Evolutionary conservation across 2,329 filamentous ascomycete species (phyloP), one percentile per base, ranked within the genome.

Genomic region (Beauveria asiatica): DNA sequence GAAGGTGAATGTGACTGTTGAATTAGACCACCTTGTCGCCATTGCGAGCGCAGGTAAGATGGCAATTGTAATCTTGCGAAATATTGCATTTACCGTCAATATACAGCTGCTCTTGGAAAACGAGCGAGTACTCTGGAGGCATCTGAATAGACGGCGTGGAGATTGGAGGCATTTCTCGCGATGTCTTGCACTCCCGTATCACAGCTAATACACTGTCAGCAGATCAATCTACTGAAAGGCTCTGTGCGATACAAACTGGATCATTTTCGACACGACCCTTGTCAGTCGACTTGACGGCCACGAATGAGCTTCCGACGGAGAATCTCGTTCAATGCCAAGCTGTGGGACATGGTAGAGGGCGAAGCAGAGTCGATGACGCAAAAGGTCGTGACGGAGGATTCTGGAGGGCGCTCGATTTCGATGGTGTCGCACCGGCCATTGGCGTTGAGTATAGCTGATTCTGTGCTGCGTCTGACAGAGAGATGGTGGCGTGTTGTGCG

Each of bases 1-100:
- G 11, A 48, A 48, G 3, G 57, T 62, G 1, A 61, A 49, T 2
- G 61, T 62, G 1, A 72, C 65, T 4, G 17, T 42, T 42, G 8
- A 8, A n/a, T 10, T 17, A 17, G 39, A n/a, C 13, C 16, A 42
- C 13, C 5, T 42, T n/a, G 16, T 42, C 17, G 39, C 39, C 39
- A 33, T 11, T 10, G 30, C 30, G 30, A 3, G 30, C 30, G 30
- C 30, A 33, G 10, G 30, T 11, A 33, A 11, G 30, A 33, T 33
- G 3, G 9, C 30, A 33, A 10, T 10, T 33, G 10, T 33, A 33
- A 4, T 33, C 10, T 33, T 11, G 1, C 27, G 0, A 2, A 10
- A 30, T 30, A 30, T 1, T 30, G 27, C 27, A 3, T 2, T 30
- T 30, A 30, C 27, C 9, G 30, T 33, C 30, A 33, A 33, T 11